Evolutionary conservation across 2,329 filamentous ascomycete genomes (phyloP), one percentile per base, ranked within the genome.

Genomic region (Hypoxylon sp.): DNA sequence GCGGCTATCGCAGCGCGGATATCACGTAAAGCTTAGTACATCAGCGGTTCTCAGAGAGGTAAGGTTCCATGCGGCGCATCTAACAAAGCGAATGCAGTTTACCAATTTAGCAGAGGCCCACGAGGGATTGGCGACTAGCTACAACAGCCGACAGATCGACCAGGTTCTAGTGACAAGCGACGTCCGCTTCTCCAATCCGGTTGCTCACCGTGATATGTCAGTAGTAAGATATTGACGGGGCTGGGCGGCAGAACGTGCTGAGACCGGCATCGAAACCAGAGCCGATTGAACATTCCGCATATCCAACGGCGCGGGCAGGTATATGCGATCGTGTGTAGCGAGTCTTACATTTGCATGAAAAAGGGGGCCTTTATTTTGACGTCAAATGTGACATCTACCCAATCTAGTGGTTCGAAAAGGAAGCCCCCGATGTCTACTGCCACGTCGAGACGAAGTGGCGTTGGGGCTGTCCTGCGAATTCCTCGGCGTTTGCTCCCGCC

Each of bases 281-380:
- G 17, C 47, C 33, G 48, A 31, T 48, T 48, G 24, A 55, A 54
- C 33, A 17, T 24, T 54, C 54, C 46, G 57, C 39, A 57, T 47
- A 58, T 47, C 22, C 58, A 47, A 67, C 35, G 35, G 29, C 46
- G 53, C 22, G 63, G 69, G 69, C 58, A 71, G 51, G 66, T 67
- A 48, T 70, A 67, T 71, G 69, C 69, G 69, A 71, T 71, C 69
- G 58, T 54, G 42, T 44, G 44, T 63, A 63, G 37, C 52, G 37
- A 61, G 48, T 64, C 60, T 59, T 37, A 53, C 57, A 57, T 22
- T 63, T 53, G 35, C 51, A 29, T 46, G n/a, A 26, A 57, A 26
- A 50, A 17, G 17, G 35, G 10, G 22, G 19, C 44, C 47, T 35
- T 66, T 66, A 58, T 58, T 63, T 63, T 59, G 66, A 70, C 58